Evolutionary conservation across 495 filamentous ascomycete species (phyloP).

Genomic region (Neurospora terricola): DNA sequence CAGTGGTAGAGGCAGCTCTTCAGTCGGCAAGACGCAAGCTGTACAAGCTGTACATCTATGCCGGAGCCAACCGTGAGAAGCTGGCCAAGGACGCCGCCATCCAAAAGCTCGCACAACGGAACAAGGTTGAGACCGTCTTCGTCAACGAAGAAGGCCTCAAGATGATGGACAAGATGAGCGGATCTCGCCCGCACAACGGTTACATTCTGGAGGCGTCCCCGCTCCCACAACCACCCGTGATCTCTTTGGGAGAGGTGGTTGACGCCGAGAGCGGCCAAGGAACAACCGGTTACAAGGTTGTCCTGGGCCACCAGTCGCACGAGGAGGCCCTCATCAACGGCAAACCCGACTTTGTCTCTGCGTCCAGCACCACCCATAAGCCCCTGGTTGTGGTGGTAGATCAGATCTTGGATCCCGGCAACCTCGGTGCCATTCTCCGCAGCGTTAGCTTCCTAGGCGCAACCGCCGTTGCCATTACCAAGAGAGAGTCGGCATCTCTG

Average conservation of each 20-base stretch:
- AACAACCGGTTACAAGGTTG: constrained; percentile 40
- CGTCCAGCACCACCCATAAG: constrained; percentile 39
- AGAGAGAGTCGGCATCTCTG: constrained; percentile 57
- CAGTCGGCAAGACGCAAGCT: constrained; percentile 56
- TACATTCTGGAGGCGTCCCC: constrained; percentile 82
- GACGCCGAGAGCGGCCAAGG: constrained; percentile 23
- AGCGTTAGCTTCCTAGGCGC: constrained; percentile 79
- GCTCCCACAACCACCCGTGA: constrained; percentile 63
- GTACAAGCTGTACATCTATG: constrained; percentile 77
- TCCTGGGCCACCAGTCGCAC: constrained; percentile 53
- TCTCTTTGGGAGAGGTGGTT: constrained; percentile 40
- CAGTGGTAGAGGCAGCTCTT: constrained; percentile 74
- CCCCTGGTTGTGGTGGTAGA: constrained; percentile 78
- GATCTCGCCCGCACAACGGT: constrained; percentile 81
- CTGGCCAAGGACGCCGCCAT: constrained; percentile 33
- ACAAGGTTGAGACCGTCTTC: constrained; percentile 42
- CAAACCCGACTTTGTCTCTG: constrained; percentile 29
- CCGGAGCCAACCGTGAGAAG: constrained; percentile 38
- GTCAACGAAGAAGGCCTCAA: constrained; percentile 41
- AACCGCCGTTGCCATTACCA: constrained; percentile 61
- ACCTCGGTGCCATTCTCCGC: constrained; percentile 81
- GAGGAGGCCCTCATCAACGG: constrained; percentile 70
- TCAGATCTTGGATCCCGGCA: constrained; percentile 78
- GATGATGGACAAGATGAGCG: constrained; percentile 73
- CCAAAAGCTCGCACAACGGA: constrained; percentile 47